A percentile compares a stretch with the other conserved stretches of the same genome.
phyloP scores from a whole-genome alignment of 306 rosid species.

The Fragaria ananassa region DNA sequence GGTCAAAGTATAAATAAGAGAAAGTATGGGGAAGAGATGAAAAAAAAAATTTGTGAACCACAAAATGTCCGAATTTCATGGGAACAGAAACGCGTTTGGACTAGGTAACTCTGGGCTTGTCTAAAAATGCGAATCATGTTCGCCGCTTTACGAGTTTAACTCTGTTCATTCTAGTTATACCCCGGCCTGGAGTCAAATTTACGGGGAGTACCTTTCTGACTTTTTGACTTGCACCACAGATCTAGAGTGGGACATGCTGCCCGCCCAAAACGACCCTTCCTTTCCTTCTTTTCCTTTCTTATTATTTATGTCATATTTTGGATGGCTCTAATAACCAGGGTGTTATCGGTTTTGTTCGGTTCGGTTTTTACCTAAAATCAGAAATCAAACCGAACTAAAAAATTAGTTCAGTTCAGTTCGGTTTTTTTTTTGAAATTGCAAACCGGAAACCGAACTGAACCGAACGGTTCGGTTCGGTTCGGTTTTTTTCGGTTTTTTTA shows the following conservation, averaged over 20 bases:
- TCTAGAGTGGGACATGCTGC: neutral
- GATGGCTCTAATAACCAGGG: neutral
- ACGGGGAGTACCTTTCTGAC: neutral
- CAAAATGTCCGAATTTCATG: neutral
- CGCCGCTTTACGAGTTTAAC: slow-evolving; percentile 15
- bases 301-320: neutral
- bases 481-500: too few relatives aligned
- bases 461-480: too few relatives aligned
- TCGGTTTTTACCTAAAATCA: too few relatives aligned
- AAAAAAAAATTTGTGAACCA: neutral
- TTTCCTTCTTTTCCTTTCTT: neutral
- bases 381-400: too few relatives aligned
- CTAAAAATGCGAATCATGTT: neutral
- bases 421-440: too few relatives aligned
- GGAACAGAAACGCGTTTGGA: neutral
- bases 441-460: too few relatives aligned
- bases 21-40: neutral
- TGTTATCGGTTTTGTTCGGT: too few relatives aligned
- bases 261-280: neutral
- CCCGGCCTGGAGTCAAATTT: neutral
- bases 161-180: neutral
- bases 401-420: too few relatives aligned
- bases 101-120: neutral
- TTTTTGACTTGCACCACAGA: neutral
- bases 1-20: neutral